A percentile compares a stretch with the other conserved stretches of the same genome.
Conservation (phyloP, 2,329 filamentous ascomycete genomes). For the Thermomyces lanuginosus region DNA sequence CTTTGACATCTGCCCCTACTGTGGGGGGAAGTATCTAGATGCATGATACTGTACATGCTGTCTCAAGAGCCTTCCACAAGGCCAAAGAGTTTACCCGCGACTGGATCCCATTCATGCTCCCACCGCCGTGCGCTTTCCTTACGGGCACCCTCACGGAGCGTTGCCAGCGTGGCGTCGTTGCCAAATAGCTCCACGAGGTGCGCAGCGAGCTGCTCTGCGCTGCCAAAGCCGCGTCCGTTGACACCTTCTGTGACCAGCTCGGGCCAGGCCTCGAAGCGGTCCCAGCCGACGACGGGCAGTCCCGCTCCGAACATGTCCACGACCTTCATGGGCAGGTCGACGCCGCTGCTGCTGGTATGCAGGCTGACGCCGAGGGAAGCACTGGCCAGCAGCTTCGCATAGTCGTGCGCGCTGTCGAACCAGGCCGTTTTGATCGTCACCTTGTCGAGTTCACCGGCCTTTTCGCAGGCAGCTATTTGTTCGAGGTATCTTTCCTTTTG, state of each 20-base stretch:
- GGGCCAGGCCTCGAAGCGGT: slow-evolving; percentile 68
- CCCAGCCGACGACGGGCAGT: slow-evolving; percentile 76
- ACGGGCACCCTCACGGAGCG: slow-evolving; percentile 51
- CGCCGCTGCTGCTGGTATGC: slow-evolving; percentile 83
- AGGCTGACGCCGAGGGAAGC: slow-evolving; percentile 83
- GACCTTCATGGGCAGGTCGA: slow-evolving; percentile 97
- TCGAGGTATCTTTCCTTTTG: slow-evolving; percentile 60
- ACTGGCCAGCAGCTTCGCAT: slow-evolving; percentile 65
- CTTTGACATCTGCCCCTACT: slow-evolving; percentile 22
- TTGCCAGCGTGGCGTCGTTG: slow-evolving; percentile 38
- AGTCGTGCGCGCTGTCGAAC: slow-evolving; percentile 67
- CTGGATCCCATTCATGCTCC: slow-evolving; percentile 83
- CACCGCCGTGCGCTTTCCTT: slow-evolving; percentile 62
- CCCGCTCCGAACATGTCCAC: slow-evolving; percentile 98
- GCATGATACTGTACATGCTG: slow-evolving; percentile 1
- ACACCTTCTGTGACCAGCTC: slow-evolving; percentile 78
- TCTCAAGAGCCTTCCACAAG: too few species aligned
- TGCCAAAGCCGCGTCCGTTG: slow-evolving; percentile 76
- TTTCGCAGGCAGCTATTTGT: slow-evolving; percentile 45
- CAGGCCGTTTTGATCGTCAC: slow-evolving; percentile 67
- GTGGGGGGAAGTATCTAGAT: slow-evolving; percentile 19
- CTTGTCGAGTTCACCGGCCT: slow-evolving; percentile 47
- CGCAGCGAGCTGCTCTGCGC: slow-evolving; percentile 45
- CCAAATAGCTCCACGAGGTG: slow-evolving; percentile 51
- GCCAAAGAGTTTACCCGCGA: slow-evolving; percentile 57